Evolutionary conservation across 305 asterid species (phyloP).

Genomic region (Withania somnifera): DNA sequence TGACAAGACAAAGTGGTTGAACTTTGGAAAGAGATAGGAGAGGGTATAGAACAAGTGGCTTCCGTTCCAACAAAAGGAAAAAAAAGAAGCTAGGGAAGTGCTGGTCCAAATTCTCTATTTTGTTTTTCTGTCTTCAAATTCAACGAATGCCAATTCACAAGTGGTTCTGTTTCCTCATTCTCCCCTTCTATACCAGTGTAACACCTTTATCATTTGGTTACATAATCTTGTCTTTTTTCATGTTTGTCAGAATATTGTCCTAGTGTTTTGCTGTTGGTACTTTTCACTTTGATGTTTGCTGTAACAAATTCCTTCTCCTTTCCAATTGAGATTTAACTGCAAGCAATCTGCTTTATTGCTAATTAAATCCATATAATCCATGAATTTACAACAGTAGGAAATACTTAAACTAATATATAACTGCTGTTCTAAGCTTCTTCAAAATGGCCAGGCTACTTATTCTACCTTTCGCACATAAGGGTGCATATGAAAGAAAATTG

Average conservation of each 20-base stretch:
- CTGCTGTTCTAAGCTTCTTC: constrained; percentile 7
- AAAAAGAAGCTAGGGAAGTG: neutral
- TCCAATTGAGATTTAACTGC: neutral
- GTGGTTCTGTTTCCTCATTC: constrained; percentile 19
- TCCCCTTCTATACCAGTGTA: neutral
- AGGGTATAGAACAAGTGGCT: neutral
- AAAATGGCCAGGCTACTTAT: constrained; percentile 13
- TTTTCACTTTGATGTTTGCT: neutral
- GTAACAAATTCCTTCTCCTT: neutral
- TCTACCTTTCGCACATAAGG: constrained; percentile 6
- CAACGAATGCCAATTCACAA: constrained; percentile 39
- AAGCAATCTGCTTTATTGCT: neutral
- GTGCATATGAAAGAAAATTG: constrained; percentile 10
- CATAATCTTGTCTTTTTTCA: neutral
- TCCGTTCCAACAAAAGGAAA: neutral
- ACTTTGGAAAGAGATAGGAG: neutral
- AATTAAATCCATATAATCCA: neutral
- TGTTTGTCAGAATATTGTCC: neutral
- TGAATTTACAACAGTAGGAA: constrained; percentile 26
- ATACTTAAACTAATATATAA: constrained; percentile 3
- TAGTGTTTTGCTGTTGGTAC: neutral
- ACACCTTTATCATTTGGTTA: constrained; percentile 9
- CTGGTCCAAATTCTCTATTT: constrained; percentile 15
- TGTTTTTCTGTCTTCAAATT: constrained; percentile 38
- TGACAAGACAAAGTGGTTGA: neutral